Percentiles rank a stretch among this genome's conserved stretches.
These are phyloP conservation scores for Infundibulicybe gibba DNA, from an alignment of 768 basidiomycete genomes.

Conservation along the genomic window DNA sequence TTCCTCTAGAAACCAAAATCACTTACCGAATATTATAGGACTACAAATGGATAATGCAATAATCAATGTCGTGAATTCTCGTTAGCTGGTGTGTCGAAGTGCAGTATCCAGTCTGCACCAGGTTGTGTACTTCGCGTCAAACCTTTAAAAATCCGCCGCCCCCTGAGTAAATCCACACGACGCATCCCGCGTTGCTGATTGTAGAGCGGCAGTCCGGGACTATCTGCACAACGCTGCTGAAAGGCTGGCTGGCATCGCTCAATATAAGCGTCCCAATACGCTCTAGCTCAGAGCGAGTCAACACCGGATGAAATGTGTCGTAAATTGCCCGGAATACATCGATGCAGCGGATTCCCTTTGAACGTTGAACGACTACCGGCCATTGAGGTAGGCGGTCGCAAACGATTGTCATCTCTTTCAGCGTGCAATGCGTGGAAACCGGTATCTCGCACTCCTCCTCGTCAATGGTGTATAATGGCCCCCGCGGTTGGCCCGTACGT, in stretches of 20 bases:
- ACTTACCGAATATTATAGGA: neutral
- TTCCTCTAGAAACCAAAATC: neutral
- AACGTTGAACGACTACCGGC: constrained; percentile 38
- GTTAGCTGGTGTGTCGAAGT: constrained; percentile 7
- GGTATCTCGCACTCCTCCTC: constrained; percentile 36
- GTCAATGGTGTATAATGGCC: constrained; percentile 20
- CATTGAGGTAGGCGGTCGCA: constrained; percentile 34
- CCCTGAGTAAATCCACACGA: constrained; percentile 52
- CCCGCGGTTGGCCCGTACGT: constrained; percentile 19
- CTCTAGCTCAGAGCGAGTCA: constrained; percentile 40
- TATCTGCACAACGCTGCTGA: constrained; percentile 40
- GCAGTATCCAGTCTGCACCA: constrained; percentile 30
- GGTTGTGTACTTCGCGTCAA: constrained; percentile 31
- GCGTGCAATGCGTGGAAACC: constrained; percentile 35
- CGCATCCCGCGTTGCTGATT: constrained; percentile 46
- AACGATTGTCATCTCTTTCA: constrained; percentile 48
- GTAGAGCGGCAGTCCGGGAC: constrained; percentile 33
- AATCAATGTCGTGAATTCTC: neutral
- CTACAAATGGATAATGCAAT: constrained; percentile 1
- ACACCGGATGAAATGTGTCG: constrained; percentile 37
- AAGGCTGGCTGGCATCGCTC: constrained; percentile 38
- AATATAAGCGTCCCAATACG: constrained; percentile 22
- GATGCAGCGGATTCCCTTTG: constrained; percentile 43
- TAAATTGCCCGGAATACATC: constrained; percentile 61
- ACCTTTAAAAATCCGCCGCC: constrained; percentile 51